These are phyloP conservation scores for Gremmenia infestans DNA, from an alignment of 2,329 filamentous ascomycete genomes.

Conservation along the genomic window DNA sequence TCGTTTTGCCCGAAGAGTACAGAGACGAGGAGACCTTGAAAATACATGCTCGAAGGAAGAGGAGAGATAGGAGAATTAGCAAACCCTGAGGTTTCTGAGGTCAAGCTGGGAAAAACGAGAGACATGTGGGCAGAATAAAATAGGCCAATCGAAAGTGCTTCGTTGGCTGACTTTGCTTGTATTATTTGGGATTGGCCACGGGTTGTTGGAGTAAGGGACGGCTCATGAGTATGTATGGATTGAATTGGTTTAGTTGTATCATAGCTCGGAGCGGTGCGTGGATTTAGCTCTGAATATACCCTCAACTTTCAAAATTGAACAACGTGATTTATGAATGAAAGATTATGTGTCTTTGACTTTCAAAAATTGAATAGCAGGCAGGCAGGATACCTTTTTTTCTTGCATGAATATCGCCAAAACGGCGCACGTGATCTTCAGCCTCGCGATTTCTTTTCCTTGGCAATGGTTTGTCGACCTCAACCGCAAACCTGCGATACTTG, in stretches of 20 bases:
- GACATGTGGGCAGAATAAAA: conserved; percentile 9
- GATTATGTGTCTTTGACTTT: neutral
- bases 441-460: too few species aligned
- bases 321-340: neutral
- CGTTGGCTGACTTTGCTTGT: conserved; percentile 26
- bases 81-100: conserved; percentile 11
- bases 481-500: too few species aligned
- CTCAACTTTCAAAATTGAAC: neutral
- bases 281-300: neutral
- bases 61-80: conserved; percentile 35
- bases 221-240: conserved; percentile 2
- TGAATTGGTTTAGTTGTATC: conserved; percentile 5
- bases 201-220: conserved; percentile 1
- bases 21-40: conserved; percentile 46
- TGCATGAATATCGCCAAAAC: too few species aligned
- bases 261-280: conserved; percentile 2
- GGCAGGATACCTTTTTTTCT: too few species aligned
- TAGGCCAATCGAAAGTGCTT: conserved; percentile 34
- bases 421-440: too few species aligned
- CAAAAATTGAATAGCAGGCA: too few species aligned
- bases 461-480: too few species aligned
- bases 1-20: conserved; percentile 61
- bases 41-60: conserved; percentile 56
- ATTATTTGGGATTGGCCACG: conserved; percentile 6
- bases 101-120: neutral